These are phyloP conservation scores for Suillus placidus DNA, from an alignment of 768 basidiomycete genomes.

Conservation along the genomic window DNA sequence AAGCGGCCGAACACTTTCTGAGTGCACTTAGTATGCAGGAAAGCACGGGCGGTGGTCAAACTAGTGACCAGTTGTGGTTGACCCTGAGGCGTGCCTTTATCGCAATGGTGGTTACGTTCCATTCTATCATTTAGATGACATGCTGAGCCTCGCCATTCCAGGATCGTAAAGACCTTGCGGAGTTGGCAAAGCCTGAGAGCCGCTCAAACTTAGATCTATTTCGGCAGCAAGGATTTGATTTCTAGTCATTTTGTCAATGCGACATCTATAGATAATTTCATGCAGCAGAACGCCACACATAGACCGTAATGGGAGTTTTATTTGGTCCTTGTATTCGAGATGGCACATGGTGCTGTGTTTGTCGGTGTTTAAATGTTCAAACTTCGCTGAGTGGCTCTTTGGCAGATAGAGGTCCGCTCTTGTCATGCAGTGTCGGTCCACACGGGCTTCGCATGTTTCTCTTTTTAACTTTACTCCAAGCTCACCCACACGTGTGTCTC, in stretches of 20 bases:
- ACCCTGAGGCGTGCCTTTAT: conserved; percentile 83
- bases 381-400: background rate
- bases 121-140: background rate
- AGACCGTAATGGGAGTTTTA: background rate
- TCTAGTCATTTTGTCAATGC: conserved; percentile 45
- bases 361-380: background rate
- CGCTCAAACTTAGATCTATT: conserved; percentile 72
- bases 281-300: background rate
- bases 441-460: background rate
- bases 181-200: conserved; percentile 63
- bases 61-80: conserved; percentile 86
- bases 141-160: conserved; percentile 30
- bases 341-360: background rate
- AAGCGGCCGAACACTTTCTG: conserved; percentile 95
- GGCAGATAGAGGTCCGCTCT: background rate
- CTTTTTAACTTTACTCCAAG: background rate
- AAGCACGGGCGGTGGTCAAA: conserved; percentile 60
- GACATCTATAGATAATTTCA: background rate
- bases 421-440: background rate
- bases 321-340: background rate
- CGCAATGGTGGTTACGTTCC: conserved; percentile 63
- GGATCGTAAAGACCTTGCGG: conserved; percentile 84
- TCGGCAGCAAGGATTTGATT: conserved; percentile 86
- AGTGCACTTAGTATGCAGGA: conserved; percentile 83
- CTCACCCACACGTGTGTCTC: background rate